These are phyloP conservation scores for Hygrophoropsis aurantiaca DNA, from an alignment of 768 basidiomycete genomes.

Conservation along the genomic window DNA sequence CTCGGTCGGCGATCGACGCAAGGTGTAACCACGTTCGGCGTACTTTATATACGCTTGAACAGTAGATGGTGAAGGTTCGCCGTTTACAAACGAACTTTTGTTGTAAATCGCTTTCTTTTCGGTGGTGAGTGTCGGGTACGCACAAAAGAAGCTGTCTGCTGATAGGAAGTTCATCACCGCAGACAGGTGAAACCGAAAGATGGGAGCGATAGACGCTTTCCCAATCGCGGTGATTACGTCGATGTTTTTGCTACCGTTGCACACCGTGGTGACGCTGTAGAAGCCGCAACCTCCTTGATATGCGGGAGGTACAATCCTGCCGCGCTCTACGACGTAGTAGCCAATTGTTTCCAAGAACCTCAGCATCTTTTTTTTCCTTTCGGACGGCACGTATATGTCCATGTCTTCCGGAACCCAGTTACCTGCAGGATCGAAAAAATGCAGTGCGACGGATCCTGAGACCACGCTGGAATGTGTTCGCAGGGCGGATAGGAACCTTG, in stretches of 20 bases:
- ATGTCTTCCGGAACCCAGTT: not conserved
- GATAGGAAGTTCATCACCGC: slow-evolving; percentile 2
- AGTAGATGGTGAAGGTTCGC: no score
- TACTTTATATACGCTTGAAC: no score
- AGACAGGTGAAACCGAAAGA: not conserved
- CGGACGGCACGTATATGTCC: not conserved
- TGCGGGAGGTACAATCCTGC: no score
- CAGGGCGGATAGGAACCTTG: no score
- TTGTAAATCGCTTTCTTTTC: not conserved
- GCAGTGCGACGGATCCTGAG: not conserved
- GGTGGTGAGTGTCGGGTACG: slow-evolving; percentile 1
- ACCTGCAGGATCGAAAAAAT: not conserved
- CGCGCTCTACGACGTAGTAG: no score
- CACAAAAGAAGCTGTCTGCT: not conserved
- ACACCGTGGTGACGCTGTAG: not conserved
- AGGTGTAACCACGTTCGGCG: no score
- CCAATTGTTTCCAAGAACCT: not conserved
- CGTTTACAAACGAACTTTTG: not conserved
- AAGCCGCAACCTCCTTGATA: not conserved
- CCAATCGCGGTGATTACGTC: not conserved
- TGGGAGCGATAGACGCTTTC: not conserved
- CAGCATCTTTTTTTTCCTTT: not conserved
- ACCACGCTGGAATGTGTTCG: not conserved
- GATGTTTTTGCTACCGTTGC: not conserved
- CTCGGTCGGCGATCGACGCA: no score